Evolutionary conservation across 2,329 filamentous ascomycete genomes (phyloP), one percentile per base, ranked within the genome.

Genomic region (Aspergillus melleus): DNA sequence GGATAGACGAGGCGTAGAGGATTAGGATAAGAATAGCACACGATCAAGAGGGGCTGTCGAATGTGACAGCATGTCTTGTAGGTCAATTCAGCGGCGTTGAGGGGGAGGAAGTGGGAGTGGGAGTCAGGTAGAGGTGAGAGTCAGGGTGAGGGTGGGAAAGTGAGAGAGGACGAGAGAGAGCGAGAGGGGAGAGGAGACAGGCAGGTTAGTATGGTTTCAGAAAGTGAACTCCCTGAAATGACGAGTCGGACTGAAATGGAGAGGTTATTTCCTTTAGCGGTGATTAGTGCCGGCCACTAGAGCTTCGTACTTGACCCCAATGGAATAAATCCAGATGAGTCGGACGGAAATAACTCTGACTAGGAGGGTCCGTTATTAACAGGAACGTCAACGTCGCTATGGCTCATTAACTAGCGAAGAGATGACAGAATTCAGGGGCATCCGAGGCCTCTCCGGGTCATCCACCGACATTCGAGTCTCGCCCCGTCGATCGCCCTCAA

Each of bases 401-500:
- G 22, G 22, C 22, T 22, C 22, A 22, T 4, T 22, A n/a, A 11
- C 44, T 26, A 26, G 26, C 26, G 26, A 36, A 29, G 46, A 44
- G 44, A 47, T 46, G 42, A 46, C 42, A 39, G 49, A 49, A 54
- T 39, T 61, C 62, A 63, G 56, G 59, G 59, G 55, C 53, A 39
- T 30, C 22, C 19, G 46, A 49, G 49, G 24, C 42, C 51, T 57
- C 46, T 61, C 56, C 30, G 32, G 51, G 26, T 4, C 26, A 29
- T 24, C 36, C 49, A 44, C 49, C 54, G 59, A 49, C 57, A 9
- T n/a, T n/a, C 22, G 30, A 55, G 65, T 69, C 68, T 69, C 64
- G 67, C 64, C 68, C 60, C 60, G 66, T 64, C 66, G 69, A 70
- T 71, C 70, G 57, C 61, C 47, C 62, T 64, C 68, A 72, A 67